Evolutionary conservation across 768 basidiomycete genomes (phyloP).

Genomic region (Boletus pseudopeckii): DNA sequence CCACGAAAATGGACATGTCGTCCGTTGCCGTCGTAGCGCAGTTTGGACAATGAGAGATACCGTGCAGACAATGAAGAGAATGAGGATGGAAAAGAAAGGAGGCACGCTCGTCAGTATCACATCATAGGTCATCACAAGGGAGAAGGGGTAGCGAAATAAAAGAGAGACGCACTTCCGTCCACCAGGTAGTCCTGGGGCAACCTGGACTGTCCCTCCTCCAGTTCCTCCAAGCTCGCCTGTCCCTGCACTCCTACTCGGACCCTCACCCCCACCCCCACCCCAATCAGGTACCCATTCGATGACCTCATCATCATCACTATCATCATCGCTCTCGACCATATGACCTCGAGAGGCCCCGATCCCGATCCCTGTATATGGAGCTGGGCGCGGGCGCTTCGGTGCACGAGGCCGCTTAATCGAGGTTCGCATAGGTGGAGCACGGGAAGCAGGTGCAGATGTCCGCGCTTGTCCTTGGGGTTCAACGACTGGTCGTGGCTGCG

Average conservation of each 20-base stretch:
- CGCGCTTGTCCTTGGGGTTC: constrained; percentile 2
- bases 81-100: not conserved
- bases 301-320: constrained; percentile 31
- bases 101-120: constrained; percentile 12
- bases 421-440: constrained; percentile 1
- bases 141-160: not conserved
- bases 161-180: constrained; percentile 26
- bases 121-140: not conserved
- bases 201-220: constrained; percentile 6
- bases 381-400: constrained; percentile 20
- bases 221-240: not conserved
- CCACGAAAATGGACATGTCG: not conserved
- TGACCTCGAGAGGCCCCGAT: not conserved
- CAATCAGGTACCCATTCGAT: constrained; percentile 20
- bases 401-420: constrained; percentile 22
- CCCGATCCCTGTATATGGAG: not conserved
- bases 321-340: constrained; percentile 25
- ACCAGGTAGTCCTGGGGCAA: constrained; percentile 13
- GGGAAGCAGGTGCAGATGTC: not conserved
- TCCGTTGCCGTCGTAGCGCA: not conserved
- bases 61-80: not conserved
- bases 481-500: not conserved
- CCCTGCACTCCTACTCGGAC: not conserved
- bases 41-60: not conserved
- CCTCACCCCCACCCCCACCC: not conserved